Evolutionary conservation across 768 basidiomycete species (phyloP).

Genomic region (Boletus reticulatus): DNA sequence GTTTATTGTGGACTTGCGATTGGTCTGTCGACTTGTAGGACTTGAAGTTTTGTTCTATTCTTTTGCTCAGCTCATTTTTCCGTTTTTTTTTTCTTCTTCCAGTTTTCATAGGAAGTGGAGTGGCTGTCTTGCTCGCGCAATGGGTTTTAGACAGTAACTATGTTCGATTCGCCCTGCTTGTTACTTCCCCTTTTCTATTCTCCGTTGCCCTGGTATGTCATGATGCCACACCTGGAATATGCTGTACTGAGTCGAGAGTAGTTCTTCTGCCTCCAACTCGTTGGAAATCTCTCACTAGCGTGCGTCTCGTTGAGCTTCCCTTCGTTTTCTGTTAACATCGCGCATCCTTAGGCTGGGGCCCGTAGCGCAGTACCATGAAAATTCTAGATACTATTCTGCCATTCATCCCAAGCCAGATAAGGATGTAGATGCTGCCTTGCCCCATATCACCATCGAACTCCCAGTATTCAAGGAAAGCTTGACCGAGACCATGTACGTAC

Average conservation of each 20-base stretch:
- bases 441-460: constrained; percentile 78
- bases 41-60: not conserved
- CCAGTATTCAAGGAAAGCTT: constrained; percentile 88
- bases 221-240: not conserved
- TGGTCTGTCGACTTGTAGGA: constrained; percentile 62
- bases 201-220: constrained; percentile 67
- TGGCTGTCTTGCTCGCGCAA: constrained; percentile 59
- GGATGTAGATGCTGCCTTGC: constrained; percentile 60
- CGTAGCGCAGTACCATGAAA: constrained; percentile 81
- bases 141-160: constrained; percentile 61
- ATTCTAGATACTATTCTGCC: constrained; percentile 81
- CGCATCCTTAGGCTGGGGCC: constrained; percentile 59
- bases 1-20: constrained; percentile 67
- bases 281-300: constrained; percentile 62
- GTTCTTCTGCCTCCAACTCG: constrained; percentile 75
- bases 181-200: constrained; percentile 66
- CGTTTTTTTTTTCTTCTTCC: not conserved
- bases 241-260: constrained; percentile 25
- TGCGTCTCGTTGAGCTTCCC: constrained; percentile 26
- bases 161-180: constrained; percentile 62
- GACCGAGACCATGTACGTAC: constrained; percentile 71
- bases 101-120: constrained; percentile 73
- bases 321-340: constrained; percentile 1
- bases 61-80: constrained; percentile 3
- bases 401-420: constrained; percentile 56